phyloP scores from a whole-genome alignment of 768 basidiomycete species.

The Suillus weaverae region DNA sequence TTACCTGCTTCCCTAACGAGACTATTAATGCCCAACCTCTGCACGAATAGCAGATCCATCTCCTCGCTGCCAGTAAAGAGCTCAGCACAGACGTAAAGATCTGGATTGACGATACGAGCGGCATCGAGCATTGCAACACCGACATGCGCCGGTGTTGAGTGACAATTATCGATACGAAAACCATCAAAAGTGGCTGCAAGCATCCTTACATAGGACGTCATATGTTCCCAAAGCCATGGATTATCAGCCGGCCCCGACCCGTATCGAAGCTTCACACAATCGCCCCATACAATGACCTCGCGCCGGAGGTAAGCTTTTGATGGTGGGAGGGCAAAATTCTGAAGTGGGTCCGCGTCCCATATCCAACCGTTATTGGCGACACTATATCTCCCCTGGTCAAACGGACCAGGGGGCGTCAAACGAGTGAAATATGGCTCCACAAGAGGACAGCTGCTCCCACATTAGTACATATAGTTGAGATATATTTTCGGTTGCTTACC shows the following conservation, averaged over 20 bases:
- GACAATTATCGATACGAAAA: slow-evolving; percentile 97
- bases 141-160: slow-evolving; percentile 96
- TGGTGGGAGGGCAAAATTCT: slow-evolving; percentile 88
- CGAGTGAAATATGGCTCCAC: slow-evolving; percentile 94
- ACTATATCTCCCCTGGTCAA: slow-evolving; percentile 58
- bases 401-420: slow-evolving; percentile 54
- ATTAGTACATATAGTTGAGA: slow-evolving; percentile 10
- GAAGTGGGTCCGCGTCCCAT: slow-evolving; percentile 92
- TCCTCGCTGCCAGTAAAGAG: slow-evolving; percentile 95
- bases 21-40: slow-evolving; percentile 89
- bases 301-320: slow-evolving; percentile 95
- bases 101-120: slow-evolving; percentile 82
- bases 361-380: slow-evolving; percentile 99
- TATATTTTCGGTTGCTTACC: slow-evolving; percentile 12
- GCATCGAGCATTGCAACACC: slow-evolving; percentile 93
- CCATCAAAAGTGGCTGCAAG: slow-evolving; percentile 89
- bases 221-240: slow-evolving; percentile 94
- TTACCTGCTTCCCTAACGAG: slow-evolving; percentile 95
- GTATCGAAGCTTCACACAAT: slow-evolving; percentile 98
- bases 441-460: slow-evolving; percentile 63
- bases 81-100: slow-evolving; percentile 97
- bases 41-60: slow-evolving; percentile 89
- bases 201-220: slow-evolving; percentile 77
- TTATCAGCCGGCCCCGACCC: slow-evolving; percentile 77
- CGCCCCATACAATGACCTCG: slow-evolving; percentile 96